Evolutionary conservation across 192 early-diverging fungal genomes (phyloP).

Genomic region (Coemansia sp.): DNA sequence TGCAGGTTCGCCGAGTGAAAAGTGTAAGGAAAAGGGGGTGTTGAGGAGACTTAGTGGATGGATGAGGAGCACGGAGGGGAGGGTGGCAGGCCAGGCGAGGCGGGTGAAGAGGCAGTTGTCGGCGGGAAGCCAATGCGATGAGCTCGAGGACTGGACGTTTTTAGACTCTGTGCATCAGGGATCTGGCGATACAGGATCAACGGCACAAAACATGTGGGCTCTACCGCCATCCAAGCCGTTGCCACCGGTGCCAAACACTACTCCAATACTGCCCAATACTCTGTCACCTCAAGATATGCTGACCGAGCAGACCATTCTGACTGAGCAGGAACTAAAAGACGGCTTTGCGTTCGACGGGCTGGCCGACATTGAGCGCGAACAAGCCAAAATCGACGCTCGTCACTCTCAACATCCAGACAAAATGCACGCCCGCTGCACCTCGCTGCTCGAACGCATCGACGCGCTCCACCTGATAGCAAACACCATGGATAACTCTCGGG

Average conservation of each 20-base stretch:
- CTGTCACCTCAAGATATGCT: too few species aligned
- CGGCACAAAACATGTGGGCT: not conserved
- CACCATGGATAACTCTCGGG: constrained; percentile 51
- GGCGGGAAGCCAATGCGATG: constrained; percentile 1
- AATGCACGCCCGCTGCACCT: constrained; percentile 26
- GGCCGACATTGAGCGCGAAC: constrained; percentile 47
- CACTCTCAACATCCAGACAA: not conserved
- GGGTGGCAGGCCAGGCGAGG: constrained; percentile 17
- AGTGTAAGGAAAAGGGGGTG: constrained; percentile 6
- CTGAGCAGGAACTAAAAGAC: not conserved
- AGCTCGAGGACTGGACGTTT: constrained; percentile 44
- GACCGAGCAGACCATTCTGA: too few species aligned
- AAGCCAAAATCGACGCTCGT: constrained; percentile 7
- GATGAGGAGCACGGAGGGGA: constrained; percentile 25
- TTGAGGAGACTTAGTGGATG: constrained; percentile 45
- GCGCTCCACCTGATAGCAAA: constrained; percentile 50
- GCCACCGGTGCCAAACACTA: not conserved
- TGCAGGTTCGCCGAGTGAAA: not conserved
- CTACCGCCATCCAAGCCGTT: not conserved
- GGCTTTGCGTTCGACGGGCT: constrained; percentile 44
- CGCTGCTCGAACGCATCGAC: constrained; percentile 33
- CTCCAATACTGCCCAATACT: too few species aligned
- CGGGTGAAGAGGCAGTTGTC: constrained; percentile 10
- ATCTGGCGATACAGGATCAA: not conserved
- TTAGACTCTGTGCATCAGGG: constrained; percentile 16